Evolutionary conservation across 371 early-diverging fungal genomes (phyloP).

Genomic region (Mycotypha africana): DNA sequence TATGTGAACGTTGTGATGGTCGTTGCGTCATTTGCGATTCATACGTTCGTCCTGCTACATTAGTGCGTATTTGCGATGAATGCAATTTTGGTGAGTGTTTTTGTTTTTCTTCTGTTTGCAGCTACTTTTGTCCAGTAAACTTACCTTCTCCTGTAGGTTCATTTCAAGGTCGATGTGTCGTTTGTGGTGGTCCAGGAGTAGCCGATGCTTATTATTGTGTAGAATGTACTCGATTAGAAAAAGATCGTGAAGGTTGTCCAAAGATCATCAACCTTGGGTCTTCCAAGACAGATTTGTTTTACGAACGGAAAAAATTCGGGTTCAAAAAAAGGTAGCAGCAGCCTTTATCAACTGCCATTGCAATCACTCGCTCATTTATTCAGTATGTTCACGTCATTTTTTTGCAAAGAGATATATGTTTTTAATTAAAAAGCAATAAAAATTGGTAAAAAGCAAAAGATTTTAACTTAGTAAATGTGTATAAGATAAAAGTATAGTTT

Average conservation of each 20-base stretch:
- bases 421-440: too few species aligned
- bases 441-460: too few species aligned
- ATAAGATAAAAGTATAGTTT: too few species aligned
- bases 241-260: conserved; percentile 97
- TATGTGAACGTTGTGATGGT: conserved; percentile 95
- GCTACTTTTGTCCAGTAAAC: too few species aligned
- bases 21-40: conserved; percentile 95
- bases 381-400: too few species aligned
- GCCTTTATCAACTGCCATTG: too few species aligned
- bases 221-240: conserved; percentile 86
- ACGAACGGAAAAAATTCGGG: conserved; percentile 93
- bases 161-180: conserved; percentile 86
- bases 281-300: conserved; percentile 84
- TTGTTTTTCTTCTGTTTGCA: not conserved
- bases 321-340: conserved; percentile 58
- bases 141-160: conserved; percentile 19
- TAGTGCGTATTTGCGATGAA: conserved; percentile 94
- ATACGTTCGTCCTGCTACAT: conserved; percentile 82
- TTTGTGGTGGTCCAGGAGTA: conserved; percentile 90
- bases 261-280: conserved; percentile 89
- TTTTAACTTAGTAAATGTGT: too few species aligned
- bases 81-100: conserved; percentile 83
- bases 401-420: too few species aligned
- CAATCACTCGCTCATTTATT: too few species aligned
- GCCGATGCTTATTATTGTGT: conserved; percentile 97